Base-by-base conservation (phyloP, 495 filamentous ascomycete species). In the Aeminium ludgeri region DNA sequence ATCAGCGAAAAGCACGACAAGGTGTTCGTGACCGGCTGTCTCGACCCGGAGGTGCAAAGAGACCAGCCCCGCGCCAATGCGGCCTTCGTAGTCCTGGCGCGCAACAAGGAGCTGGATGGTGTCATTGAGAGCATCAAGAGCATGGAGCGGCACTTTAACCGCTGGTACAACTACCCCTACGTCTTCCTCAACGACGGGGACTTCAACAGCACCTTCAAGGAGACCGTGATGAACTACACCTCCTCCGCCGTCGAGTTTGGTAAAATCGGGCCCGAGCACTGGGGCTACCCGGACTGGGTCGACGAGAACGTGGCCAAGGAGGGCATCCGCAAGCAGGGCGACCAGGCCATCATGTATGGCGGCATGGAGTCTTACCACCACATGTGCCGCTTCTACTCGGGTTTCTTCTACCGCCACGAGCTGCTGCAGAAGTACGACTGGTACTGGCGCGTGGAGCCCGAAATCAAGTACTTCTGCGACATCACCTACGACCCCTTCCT, bases 391-490 rank as follows among this genome's bases (percentile, higher is more conserved):
- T 99, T 99, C 67, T 99, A 99, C 66, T 97, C 89, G 46, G 89
- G 89, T 84, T 84, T 86, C 62, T 99, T 99, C 65, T 99, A 92
- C 68, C 93, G 95, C 64, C 89, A 99, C 53, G 81, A 86, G 47
- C 74, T 96, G 17, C 72, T 99, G 29, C 68, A 78, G 53, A 93
- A 99, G 62, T 99, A 96, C 64, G 83, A 95, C 58, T 99, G 89
- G 89, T 99, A 99, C 66, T 99, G 89, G 89, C 84, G 89, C 34
- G 63, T 99, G 61, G 89, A 99, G 74, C 89, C 89, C 56, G 89
- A 99, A 61, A 96, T 99, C 77, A 95, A 87, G 66, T 99, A 96
- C 68, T 99, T 96, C 68, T 99, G 89, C 59, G 89, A 99, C 53
- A 94, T 99, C 48, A 99, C 89, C 45, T 99, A 99, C 56, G 89